Evolutionary conservation across 495 filamentous ascomycete genomes (phyloP), one percentile per base, ranked within the genome.

Genomic region (Penicillium bialowiezense): DNA sequence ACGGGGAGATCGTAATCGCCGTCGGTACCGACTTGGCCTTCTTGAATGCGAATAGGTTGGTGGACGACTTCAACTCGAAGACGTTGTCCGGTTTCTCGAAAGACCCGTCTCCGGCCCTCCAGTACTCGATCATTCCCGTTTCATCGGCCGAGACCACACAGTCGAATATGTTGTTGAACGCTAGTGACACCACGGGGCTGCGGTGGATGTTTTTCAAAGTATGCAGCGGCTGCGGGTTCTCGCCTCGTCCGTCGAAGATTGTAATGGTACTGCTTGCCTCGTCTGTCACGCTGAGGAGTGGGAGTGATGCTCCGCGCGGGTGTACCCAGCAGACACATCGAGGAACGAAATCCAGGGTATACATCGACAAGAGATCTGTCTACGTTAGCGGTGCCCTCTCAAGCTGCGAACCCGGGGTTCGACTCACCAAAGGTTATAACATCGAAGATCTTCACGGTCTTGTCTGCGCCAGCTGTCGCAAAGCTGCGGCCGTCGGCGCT

Each of bases 111-210:
- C 66, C 63, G 2, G 93, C 90, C 41, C 78, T 74, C 93, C 93
- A 99, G 65, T 99, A 99, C 64, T 99, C 93, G 13, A 99, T 60
- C 95, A 97, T 97, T 9, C 93, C 92, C 28, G 82, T 80, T 54
- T 95, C 86, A 56, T 97, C 95, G 1, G 82, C 85, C 5, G 92
- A 97, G 6, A 97, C 65, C 0, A 91, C 90, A 55, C 93, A 97
- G 62, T 97, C 87, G 59, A 84, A 96, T 12, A 77, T 74, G 65
- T 90, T 82, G 67, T 97, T 99, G 72, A 87, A 97, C 2, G 87
- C 84, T 74, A 99, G 88, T 18, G 91, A 73, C 6, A 84, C 80
- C 12, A 97, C 87, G 1, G 88, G 80, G 28, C 74, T 86, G 51
- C 87, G 78, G 60, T 99, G 93, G 14, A 97, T 69, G 2, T 79